Conservation (phyloP, 345 rosid genomes). For the Fremontodendron californicum region DNA sequence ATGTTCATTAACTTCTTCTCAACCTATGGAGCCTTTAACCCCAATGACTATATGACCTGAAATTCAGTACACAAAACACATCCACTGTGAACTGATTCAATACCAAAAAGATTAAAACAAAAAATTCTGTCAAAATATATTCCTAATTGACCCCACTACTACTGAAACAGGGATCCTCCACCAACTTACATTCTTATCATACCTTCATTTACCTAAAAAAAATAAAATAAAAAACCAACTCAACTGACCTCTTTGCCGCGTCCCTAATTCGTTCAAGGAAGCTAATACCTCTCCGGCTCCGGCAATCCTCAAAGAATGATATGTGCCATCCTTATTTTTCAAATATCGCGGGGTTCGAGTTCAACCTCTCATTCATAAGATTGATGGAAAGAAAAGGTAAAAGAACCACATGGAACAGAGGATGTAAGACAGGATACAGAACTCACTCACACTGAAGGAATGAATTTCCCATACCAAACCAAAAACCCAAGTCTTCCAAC, state of each 20-base stretch:
- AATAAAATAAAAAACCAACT: neutral
- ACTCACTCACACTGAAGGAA: conserved; percentile 31
- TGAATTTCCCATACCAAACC: conserved; percentile 9
- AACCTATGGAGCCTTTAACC: conserved; percentile 15
- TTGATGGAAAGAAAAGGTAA: conserved; percentile 22
- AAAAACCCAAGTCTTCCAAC: conserved; percentile 13
- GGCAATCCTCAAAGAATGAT: conserved; percentile 27
- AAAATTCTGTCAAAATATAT: conserved; percentile 14
- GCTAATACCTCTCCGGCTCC: neutral
- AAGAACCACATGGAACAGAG: conserved; percentile 12
- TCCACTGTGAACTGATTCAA: conserved; percentile 17
- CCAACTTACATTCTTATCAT: conserved; percentile 4
- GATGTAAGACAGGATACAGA: conserved; percentile 21
- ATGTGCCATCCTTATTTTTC: conserved; percentile 22
- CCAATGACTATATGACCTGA: conserved; percentile 21
- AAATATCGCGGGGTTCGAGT: conserved; percentile 8
- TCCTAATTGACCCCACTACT: conserved; percentile 11
- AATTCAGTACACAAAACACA: conserved; percentile 27
- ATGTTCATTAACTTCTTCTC: conserved; percentile 4
- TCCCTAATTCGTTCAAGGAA: conserved; percentile 20
- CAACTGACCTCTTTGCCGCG: neutral
- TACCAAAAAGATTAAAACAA: neutral
- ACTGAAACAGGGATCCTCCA: conserved; percentile 11
- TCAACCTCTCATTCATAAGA: conserved; percentile 9
- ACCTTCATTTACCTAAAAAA: conserved; percentile 8